Evolutionary conservation across 148 eudicot species (phyloP).

Genomic region (Vaccinium myrtillus): DNA sequence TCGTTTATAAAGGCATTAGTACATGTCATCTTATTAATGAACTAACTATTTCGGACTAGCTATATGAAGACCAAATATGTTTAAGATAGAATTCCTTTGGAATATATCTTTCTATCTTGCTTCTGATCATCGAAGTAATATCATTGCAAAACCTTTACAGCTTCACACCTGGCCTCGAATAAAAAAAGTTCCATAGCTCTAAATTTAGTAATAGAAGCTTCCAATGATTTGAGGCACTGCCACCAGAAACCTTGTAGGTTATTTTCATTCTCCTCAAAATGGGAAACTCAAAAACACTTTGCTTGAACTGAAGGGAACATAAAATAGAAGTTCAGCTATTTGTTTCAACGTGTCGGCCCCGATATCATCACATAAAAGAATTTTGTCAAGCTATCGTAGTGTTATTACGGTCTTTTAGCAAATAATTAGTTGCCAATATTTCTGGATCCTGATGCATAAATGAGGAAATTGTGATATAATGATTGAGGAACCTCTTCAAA

Average conservation of each 20-base stretch:
- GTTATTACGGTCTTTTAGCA: neutral
- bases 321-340: neutral
- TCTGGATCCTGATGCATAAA: neutral
- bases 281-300: neutral
- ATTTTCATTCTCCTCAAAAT: neutral
- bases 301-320: neutral
- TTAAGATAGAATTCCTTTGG: neutral
- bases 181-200: neutral
- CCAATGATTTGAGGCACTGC: neutral
- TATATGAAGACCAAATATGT: neutral
- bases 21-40: neutral
- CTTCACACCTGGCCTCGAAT: neutral
- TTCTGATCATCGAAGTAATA: neutral
- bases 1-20: neutral
- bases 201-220: neutral
- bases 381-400: neutral
- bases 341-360: neutral
- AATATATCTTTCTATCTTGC: neutral
- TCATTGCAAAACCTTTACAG: neutral
- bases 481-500: neutral
- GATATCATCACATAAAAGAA: neutral
- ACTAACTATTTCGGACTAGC: neutral
- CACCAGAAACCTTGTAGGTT: neutral
- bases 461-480: neutral
- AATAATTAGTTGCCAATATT: neutral